A percentile compares a stretch with the other conserved stretches of the same genome.
phyloP scores from a whole-genome alignment of 1,139 yeast species.

The Eremothecium coryli region DNA sequence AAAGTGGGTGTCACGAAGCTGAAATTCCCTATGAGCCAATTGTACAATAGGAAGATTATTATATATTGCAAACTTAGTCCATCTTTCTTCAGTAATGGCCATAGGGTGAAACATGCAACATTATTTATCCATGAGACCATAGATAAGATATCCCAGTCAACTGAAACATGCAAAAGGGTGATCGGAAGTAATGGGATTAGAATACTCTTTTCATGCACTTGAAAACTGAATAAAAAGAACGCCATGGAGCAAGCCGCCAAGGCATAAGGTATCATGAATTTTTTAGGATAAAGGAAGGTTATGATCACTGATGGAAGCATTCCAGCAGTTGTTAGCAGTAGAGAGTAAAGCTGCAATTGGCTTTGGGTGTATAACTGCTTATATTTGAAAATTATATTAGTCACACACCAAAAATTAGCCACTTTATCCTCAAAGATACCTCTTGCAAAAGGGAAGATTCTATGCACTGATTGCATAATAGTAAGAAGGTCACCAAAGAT shows the following conservation, averaged over 20 bases:
- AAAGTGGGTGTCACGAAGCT: slow-evolving; percentile 36
- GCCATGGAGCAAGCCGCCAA: slow-evolving; percentile 80
- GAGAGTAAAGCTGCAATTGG: slow-evolving; percentile 54
- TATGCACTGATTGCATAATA: slow-evolving; percentile 38
- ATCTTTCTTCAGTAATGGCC: slow-evolving; percentile 78
- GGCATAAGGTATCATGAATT: slow-evolving; percentile 56
- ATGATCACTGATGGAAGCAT: slow-evolving; percentile 57
- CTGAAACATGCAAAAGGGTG: slow-evolving; percentile 52
- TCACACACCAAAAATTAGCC: slow-evolving; percentile 93
- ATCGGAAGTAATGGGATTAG: slow-evolving; percentile 82
- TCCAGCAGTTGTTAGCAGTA: slow-evolving; percentile 54
- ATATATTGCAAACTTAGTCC: slow-evolving; percentile 63
- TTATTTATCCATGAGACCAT: slow-evolving; percentile 83
- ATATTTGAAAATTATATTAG: slow-evolving; percentile 69
- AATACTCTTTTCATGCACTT: slow-evolving; percentile 91
- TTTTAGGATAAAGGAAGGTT: slow-evolving; percentile 44
- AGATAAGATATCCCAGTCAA: slow-evolving; percentile 52
- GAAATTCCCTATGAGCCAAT: slow-evolving; percentile 73
- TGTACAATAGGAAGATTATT: slow-evolving; percentile 52
- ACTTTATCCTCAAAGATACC: slow-evolving; percentile 98
- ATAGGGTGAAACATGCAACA: slow-evolving; percentile 73
- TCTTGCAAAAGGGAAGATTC: slow-evolving; percentile 86
- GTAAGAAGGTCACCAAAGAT: slow-evolving; percentile 36
- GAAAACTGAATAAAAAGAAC: slow-evolving; percentile 83
- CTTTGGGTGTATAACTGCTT: slow-evolving; percentile 44